Base-by-base conservation (phyloP, 805 yeast species). In the Blastobotrys americana region DNA sequence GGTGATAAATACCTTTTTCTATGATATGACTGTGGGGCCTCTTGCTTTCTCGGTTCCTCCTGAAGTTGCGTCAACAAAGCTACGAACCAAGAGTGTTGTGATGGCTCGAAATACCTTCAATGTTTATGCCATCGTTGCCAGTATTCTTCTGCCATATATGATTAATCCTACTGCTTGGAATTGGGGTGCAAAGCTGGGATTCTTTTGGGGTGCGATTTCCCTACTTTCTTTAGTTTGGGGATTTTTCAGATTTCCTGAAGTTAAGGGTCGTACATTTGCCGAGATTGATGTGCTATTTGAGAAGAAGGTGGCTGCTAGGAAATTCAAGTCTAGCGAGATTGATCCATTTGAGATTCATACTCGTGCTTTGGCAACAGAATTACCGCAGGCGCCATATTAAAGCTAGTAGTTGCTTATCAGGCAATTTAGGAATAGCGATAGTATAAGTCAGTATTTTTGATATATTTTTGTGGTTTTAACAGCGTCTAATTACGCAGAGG, bases 211-310 rank as follows among this genome's bases (percentile, higher is more conserved):
- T 37, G 77, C 69, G 0, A 50, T 55, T 5, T 55, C 61, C 21
- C 33, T 62, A 4, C 3, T 57, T 3, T 52, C 62, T n/a, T 15
- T 69, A 5, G 50, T 61, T 34, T 75, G 77, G 76, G 61, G 67
- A 27, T 72, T 64, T 58, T 71, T 75, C 59, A 70, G 73, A 37
- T 64, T 77, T 42, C 84, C 85, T 8, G 85, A 79, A 57, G 73
- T 81, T 28, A 68, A 68, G 52, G 73, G 71, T 37, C 68, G 78
- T 58, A 74, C 82, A 0, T 77, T 67, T 55, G 80, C 77, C 37
- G 84, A 79, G 55, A 64, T 79, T 54, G 83, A 78, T 59, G 63
- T 64, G 41, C 61, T 78, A 59, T 79, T 77, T 61, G 67, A 44
- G 37, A 43, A 50, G 51, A 49, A 54, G 39, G 55, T 54, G 41